These are phyloP conservation scores for Cyclanthera cordifolia DNA, from an alignment of 306 rosid genomes.

Conservation along the genomic window DNA sequence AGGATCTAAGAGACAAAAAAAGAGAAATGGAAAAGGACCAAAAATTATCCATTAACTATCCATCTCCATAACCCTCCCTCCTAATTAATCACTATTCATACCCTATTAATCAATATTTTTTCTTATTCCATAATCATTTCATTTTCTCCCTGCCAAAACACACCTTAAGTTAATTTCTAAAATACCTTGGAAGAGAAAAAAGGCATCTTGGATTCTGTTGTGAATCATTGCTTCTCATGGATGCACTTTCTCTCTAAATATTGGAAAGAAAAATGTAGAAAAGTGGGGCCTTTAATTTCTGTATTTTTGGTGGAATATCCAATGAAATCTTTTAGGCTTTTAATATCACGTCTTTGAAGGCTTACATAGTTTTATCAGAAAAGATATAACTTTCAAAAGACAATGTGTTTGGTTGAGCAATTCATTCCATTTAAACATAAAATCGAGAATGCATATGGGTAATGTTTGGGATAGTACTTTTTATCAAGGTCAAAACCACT, in stretches of 20 bases:
- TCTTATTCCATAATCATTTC: too few relatives aligned
- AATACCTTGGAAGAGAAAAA: neutral
- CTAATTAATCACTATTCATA: too few relatives aligned
- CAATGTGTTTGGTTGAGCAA: neutral
- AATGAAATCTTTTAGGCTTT: neutral
- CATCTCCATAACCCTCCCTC: too few relatives aligned
- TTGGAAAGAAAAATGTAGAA: neutral
- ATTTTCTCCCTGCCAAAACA: too few relatives aligned
- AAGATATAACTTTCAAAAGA: neutral
- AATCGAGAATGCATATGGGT: neutral
- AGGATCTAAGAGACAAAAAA: constrained; percentile 10
- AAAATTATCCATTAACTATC: too few relatives aligned
- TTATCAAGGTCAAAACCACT: neutral
- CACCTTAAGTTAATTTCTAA: neutral
- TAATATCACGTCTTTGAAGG: neutral
- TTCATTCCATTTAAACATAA: neutral
- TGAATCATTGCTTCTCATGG: constrained; percentile 35
- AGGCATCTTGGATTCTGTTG: constrained; percentile 27
- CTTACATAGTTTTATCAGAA: neutral
- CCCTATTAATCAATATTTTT: too few relatives aligned
- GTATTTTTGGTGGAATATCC: neutral
- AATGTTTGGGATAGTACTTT: neutral
- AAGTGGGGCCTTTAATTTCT: neutral
- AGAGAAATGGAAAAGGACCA: neutral
- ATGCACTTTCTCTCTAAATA: neutral